Conservation (phyloP, 2,329 filamentous ascomycete genomes). For the Onygenales sp. region DNA sequence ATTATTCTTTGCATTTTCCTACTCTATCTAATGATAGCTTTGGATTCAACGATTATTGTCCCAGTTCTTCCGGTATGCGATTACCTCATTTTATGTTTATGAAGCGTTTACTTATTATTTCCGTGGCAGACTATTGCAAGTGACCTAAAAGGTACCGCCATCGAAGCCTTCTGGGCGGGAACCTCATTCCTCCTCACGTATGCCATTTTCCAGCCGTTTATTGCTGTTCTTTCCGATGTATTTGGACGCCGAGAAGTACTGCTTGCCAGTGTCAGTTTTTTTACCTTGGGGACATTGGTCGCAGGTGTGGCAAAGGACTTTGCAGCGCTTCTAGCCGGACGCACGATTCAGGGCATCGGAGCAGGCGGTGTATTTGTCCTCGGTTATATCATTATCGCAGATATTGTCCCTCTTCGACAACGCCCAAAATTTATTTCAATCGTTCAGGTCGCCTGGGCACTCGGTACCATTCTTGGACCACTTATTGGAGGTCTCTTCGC, state of each 20-base stretch:
- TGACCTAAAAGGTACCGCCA: slow-evolving; percentile 39
- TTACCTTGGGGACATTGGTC: slow-evolving; percentile 35
- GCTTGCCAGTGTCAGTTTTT: slow-evolving; percentile 29
- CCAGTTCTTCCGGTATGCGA: slow-evolving; percentile 2
- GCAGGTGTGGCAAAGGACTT: slow-evolving; percentile 32
- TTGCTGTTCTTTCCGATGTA: slow-evolving; percentile 41
- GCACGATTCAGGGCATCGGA: slow-evolving; percentile 35
- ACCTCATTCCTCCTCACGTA: slow-evolving; percentile 45
- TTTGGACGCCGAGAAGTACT: slow-evolving; percentile 41
- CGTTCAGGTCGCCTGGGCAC: slow-evolving; percentile 27
- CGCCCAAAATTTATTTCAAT: slow-evolving; percentile 30
- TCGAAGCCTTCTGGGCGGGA: slow-evolving; percentile 55
- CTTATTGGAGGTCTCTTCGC: slow-evolving; percentile 13
- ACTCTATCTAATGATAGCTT: slow-evolving; percentile 3
- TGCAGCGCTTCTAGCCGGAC: slow-evolving; percentile 35
- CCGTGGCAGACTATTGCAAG: slow-evolving; percentile 30
- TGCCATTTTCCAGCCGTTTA: slow-evolving; percentile 36
- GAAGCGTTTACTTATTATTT: neutral
- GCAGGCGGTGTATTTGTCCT: slow-evolving; percentile 36
- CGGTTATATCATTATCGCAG: slow-evolving; percentile 34
- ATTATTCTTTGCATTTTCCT: slow-evolving; percentile 1
- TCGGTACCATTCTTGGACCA: slow-evolving; percentile 26
- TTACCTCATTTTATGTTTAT: neutral
- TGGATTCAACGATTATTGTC: slow-evolving; percentile 4
- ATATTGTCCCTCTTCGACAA: slow-evolving; percentile 32